These are phyloP conservation scores for Macrolepiota fuliginosa DNA, from an alignment of 768 basidiomycete species.

Conservation along the genomic window DNA sequence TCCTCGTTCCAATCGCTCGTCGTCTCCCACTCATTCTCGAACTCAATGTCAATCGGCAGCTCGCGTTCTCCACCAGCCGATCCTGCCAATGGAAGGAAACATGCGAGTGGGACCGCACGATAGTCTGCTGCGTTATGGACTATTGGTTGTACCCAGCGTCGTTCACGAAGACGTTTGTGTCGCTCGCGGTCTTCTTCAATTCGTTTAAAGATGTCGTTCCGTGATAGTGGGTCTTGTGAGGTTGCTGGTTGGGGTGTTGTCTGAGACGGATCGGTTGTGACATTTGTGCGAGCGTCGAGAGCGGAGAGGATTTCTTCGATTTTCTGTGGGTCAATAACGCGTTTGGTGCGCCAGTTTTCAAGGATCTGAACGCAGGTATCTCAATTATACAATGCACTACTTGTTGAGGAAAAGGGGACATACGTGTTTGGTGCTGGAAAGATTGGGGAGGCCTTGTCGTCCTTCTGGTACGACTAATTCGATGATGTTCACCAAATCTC, in stretches of 20 bases:
- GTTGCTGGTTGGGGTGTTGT: slow-evolving; percentile 13
- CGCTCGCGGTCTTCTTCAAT: slow-evolving; percentile 93
- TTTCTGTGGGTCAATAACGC: slow-evolving; percentile 75
- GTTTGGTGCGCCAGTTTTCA: slow-evolving; percentile 87
- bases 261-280: slow-evolving; percentile 14
- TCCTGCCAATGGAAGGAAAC: slow-evolving; percentile 58
- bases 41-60: slow-evolving; percentile 73
- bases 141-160: slow-evolving; percentile 86
- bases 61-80: slow-evolving; percentile 55
- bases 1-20: slow-evolving; percentile 92
- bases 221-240: slow-evolving; percentile 41
- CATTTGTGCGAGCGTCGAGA: slow-evolving; percentile 44
- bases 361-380: slow-evolving; percentile 56
- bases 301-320: slow-evolving; percentile 67
- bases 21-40: slow-evolving; percentile 88
- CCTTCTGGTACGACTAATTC: slow-evolving; percentile 86
- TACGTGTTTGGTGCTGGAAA: slow-evolving; percentile 86
- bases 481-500: slow-evolving; percentile 78
- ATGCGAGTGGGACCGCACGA: slow-evolving; percentile 46
- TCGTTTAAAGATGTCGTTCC: slow-evolving; percentile 74
- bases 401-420: slow-evolving; percentile 15
- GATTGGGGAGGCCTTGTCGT: slow-evolving; percentile 84
- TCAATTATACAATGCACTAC: not conserved
- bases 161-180: slow-evolving; percentile 87
- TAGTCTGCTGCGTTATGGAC: slow-evolving; percentile 47